These are phyloP conservation scores for Phytophthora parvispora DNA, from an alignment of 352 stramenopile genomes.

Conservation along the genomic window DNA sequence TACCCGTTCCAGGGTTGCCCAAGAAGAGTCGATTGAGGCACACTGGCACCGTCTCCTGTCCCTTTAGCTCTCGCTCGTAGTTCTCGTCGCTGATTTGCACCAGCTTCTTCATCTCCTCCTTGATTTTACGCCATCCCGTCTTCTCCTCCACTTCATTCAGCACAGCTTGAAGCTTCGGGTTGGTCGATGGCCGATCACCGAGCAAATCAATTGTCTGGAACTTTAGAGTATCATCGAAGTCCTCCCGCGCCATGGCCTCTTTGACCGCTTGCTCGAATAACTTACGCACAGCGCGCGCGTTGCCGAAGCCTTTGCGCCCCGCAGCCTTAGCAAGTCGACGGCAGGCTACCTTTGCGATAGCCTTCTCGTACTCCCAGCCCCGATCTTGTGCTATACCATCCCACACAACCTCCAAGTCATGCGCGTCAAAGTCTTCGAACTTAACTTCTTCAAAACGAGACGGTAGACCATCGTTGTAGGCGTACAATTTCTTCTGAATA, in stretches of 20 bases:
- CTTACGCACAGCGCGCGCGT: slow-evolving; percentile 83
- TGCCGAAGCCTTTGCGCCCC: slow-evolving; percentile 89
- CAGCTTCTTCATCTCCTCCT: slow-evolving; percentile 80
- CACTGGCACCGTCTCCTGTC: slow-evolving; percentile 64
- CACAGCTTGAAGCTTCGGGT: slow-evolving; percentile 70
- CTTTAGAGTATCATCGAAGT: slow-evolving; percentile 67
- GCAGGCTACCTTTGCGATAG: slow-evolving; percentile 70
- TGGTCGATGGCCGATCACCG: slow-evolving; percentile 79
- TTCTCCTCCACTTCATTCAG: slow-evolving; percentile 74
- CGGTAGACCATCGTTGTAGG: slow-evolving; percentile 90
- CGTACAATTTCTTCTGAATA: slow-evolving; percentile 94
- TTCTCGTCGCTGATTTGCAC: slow-evolving; percentile 84
- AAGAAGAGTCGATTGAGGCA: slow-evolving; percentile 92
- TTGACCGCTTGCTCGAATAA: slow-evolving; percentile 75
- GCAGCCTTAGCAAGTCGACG: slow-evolving; percentile 68
- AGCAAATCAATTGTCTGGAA: slow-evolving; percentile 80
- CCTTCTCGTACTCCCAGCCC: slow-evolving; percentile 58
- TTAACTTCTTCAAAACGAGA: slow-evolving; percentile 88
- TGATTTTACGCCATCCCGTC: slow-evolving; percentile 85
- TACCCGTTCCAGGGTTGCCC: slow-evolving; percentile 93
- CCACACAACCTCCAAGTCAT: slow-evolving; percentile 88
- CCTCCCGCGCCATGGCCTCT: slow-evolving; percentile 73
- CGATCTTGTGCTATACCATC: slow-evolving; percentile 51
- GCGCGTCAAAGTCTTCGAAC: slow-evolving; percentile 94
- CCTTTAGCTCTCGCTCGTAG: slow-evolving; percentile 86